Conservation (phyloP, 2,329 filamentous ascomycete species). For the Colletotrichum destructivum region DNA sequence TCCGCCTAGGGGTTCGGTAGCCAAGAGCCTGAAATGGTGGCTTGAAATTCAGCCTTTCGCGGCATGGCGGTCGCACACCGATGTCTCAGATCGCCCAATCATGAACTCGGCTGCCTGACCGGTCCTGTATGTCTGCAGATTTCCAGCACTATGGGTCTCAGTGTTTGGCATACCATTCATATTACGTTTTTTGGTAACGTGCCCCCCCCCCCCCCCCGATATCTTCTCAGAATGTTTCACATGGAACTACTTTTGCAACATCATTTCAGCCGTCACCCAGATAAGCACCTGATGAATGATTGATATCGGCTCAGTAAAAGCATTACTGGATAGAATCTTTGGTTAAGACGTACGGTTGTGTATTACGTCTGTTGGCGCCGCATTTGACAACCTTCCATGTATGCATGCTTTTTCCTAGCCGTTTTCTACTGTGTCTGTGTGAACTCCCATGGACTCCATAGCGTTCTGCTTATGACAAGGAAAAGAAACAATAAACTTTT, state of each 20-base stretch:
- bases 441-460: constrained; percentile 32
- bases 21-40: constrained; percentile 9
- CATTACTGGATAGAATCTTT: neutral
- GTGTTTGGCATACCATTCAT: no score
- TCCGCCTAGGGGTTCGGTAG: neutral
- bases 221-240: constrained; percentile 9
- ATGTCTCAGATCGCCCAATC: constrained; percentile 24
- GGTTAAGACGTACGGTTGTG: constrained; percentile 1
- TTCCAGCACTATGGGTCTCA: constrained; percentile 25
- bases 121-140: constrained; percentile 28
- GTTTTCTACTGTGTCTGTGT: constrained; percentile 22
- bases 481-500: constrained; percentile 32
- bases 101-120: constrained; percentile 23
- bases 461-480: constrained; percentile 23
- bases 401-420: constrained; percentile 36
- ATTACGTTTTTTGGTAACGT: no score
- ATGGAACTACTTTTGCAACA: neutral
- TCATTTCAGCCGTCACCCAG: neutral
- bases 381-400: constrained; percentile 16
- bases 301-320: neutral
- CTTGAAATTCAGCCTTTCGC: constrained; percentile 8
- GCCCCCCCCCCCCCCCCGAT: no score
- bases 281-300: neutral
- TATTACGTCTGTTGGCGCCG: constrained; percentile 10
- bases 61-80: constrained; percentile 32